Evolutionary conservation across 73 alveolate genomes (phyloP), one percentile per base, ranked within the genome.

Genomic region (Chromera velia): DNA sequence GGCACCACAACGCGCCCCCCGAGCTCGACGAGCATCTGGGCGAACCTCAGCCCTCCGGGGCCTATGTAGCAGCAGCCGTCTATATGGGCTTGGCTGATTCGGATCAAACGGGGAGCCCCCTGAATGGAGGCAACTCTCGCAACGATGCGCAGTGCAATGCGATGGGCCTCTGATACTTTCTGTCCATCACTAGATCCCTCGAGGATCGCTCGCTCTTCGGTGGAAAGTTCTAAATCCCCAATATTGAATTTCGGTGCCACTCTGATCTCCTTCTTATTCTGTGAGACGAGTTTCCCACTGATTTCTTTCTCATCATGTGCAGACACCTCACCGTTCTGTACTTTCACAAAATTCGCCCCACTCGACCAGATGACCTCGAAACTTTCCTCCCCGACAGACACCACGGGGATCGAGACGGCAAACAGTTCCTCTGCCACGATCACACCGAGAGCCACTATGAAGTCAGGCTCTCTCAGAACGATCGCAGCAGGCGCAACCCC

Each of bases 31-130:
- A 78, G 73, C 62, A 45, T 33, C 48, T 78, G 64, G 18, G 85
- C 85, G 28, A 78, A 67, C 47, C n/a, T 63, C 30, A 78, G 70
- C 30, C 85, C 69, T 0, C 73, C 79, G 7, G 77, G 73, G 29
- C 85, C 85, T 26, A 78, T 32, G 65, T 78, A 78, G 1, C 73
- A 47, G 46, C 85, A 78, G 29, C 85, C 85, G 32, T 78, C 85
- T n/a, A 78, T 78, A 73, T 78, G 85, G 70, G 73, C 76, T 74
- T 78, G 80, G 17, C 28, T 19, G 9, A 72, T 46, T 46, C 46
- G n/a, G 70, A 72, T 72, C 48, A 71, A 33, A 7, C 48, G 65
- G 30, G 29, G 24, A 18, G 62, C 32, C 28, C 75, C 75, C 63
- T 32, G 63, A 0, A 70, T 32, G 62, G 63, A 17, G 31, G 75